These are phyloP conservation scores for Trichosanthes cucumerina DNA, from an alignment of 306 rosid species.

Conservation along the genomic window DNA sequence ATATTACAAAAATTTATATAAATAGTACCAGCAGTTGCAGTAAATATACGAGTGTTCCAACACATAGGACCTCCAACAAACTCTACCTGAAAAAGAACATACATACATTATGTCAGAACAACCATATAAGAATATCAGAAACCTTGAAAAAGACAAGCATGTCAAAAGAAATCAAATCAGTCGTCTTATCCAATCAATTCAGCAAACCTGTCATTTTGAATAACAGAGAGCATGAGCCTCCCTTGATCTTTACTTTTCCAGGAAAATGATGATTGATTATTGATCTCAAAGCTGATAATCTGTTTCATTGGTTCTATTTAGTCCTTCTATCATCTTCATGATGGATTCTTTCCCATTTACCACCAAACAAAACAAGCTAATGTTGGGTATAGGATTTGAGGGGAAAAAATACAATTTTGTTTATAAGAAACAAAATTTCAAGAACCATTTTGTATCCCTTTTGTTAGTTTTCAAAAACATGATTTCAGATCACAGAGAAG, in stretches of 20 bases:
- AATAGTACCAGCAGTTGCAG: slow-evolving; percentile 71
- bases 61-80: slow-evolving; percentile 98
- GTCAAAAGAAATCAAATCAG: slow-evolving; percentile 1
- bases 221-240: background rate
- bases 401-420: background rate
- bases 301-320: background rate
- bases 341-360: background rate
- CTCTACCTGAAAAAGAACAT: slow-evolving; percentile 55
- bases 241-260: background rate
- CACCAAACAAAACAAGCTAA: background rate
- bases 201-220: background rate
- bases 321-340: background rate
- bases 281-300: background rate
- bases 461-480: background rate
- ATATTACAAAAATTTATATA: background rate
- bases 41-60: slow-evolving; percentile 82
- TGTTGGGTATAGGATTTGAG: background rate
- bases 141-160: background rate
- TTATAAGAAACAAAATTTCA: background rate
- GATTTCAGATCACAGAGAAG: background rate
- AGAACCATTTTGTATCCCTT: background rate
- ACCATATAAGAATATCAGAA: background rate
- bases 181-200: background rate
- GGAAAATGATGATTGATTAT: background rate
- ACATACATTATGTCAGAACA: background rate